These are phyloP conservation scores for Wallacemonas rigidus DNA, from an alignment of 208 protist genomes.

Conservation along the genomic window DNA sequence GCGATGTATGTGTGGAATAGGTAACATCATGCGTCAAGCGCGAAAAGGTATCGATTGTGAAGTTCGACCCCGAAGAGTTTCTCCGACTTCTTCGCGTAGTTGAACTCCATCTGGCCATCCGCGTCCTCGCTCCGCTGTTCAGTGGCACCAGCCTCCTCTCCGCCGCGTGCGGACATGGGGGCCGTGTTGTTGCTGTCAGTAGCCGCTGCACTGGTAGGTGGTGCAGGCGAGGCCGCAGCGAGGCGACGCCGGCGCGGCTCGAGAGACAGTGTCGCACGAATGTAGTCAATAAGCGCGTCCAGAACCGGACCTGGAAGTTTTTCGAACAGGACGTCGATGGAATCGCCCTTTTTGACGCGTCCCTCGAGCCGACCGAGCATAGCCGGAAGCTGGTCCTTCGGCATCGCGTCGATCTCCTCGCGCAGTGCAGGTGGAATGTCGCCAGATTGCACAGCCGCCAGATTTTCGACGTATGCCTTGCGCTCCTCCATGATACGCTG, in stretches of 20 bases:
- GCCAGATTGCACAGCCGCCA: conserved; percentile 77
- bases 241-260: conserved; percentile 25
- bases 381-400: conserved; percentile 56
- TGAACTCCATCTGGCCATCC: conserved; percentile 61
- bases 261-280: conserved; percentile 79
- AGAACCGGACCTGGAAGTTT: conserved; percentile 75
- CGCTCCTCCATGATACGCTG: conserved; percentile 66
- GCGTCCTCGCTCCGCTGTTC: neutral
- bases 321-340: conserved; percentile 79
- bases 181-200: neutral
- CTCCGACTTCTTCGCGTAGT: conserved; percentile 77
- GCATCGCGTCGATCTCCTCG: conserved; percentile 76
- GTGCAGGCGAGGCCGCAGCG: too few species aligned
- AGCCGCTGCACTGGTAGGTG: neutral
- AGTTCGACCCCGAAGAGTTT: conserved; percentile 84
- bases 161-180: neutral
- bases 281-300: conserved; percentile 59
- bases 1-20: too few species aligned
- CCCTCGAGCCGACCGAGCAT: conserved; percentile 81
- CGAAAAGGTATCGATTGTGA: conserved; percentile 91
- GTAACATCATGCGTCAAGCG: conserved; percentile 50
- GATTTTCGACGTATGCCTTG: conserved; percentile 69
- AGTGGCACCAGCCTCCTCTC: neutral
- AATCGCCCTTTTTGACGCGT: conserved; percentile 63
- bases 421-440: conserved; percentile 70